These are phyloP conservation scores for Henckelia pumila DNA, from an alignment of 257 asterid genomes.

Conservation along the genomic window DNA sequence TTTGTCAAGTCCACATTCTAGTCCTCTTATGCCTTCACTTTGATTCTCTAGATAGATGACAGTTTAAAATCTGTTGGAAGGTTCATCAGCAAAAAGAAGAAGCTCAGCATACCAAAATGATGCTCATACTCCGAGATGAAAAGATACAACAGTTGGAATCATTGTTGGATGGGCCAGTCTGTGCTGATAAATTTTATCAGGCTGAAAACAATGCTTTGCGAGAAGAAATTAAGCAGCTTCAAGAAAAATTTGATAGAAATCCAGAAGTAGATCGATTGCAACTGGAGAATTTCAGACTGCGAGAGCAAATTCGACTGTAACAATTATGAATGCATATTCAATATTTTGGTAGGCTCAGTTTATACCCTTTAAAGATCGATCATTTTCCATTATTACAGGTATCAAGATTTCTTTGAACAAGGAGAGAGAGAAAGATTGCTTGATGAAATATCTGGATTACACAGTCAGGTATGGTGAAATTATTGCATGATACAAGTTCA, in stretches of 20 bases:
- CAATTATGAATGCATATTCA: conserved; percentile 17
- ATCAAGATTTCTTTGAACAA: conserved; percentile 46
- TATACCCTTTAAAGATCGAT: conserved; percentile 12
- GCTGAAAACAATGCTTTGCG: conserved; percentile 51
- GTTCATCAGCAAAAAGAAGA: conserved; percentile 54
- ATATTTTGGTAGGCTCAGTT: conserved; percentile 13
- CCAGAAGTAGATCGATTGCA: conserved; percentile 43
- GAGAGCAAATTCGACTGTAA: conserved; percentile 51
- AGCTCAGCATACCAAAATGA: conserved; percentile 46
- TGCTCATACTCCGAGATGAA: conserved; percentile 54
- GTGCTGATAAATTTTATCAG: conserved; percentile 46
- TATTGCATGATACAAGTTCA: background rate
- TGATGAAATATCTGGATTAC: conserved; percentile 50
- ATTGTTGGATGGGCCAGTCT: conserved; percentile 43
- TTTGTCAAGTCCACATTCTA: conserved; percentile 26
- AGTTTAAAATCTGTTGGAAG: conserved; percentile 33
- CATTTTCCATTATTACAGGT: conserved; percentile 35
- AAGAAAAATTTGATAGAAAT: conserved; percentile 37
- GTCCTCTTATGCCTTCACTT: background rate
- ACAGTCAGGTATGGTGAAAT: conserved; percentile 45
- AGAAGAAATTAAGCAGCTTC: conserved; percentile 54
- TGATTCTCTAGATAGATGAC: conserved; percentile 9
- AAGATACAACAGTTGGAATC: conserved; percentile 52
- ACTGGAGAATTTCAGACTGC: conserved; percentile 47
- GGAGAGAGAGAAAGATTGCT: conserved; percentile 52